Evolutionary conservation across 768 basidiomycete species (phyloP).

Genomic region (Naematelia aurantialba): DNA sequence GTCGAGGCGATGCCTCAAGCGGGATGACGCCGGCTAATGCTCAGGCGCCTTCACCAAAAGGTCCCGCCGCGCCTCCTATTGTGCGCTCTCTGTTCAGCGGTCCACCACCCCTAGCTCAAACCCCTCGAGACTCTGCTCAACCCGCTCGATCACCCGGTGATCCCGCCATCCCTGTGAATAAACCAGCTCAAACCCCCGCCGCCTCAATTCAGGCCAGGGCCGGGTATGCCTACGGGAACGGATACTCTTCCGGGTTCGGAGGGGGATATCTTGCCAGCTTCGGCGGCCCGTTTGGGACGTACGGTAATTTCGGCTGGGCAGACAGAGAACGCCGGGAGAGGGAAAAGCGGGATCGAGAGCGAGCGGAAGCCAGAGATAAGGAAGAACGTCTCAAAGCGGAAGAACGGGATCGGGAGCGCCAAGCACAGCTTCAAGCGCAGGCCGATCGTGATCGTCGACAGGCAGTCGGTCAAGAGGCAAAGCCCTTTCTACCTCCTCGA

Average conservation of each 20-base stretch:
- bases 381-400: neutral
- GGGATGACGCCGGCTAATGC: neutral
- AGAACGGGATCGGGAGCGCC: conserved; percentile 1
- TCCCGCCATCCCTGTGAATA: conserved; percentile 70
- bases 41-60: neutral
- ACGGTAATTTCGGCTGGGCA: neutral
- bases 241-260: neutral
- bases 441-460: neutral
- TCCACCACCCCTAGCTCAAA: conserved; percentile 8
- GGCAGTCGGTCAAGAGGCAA: neutral
- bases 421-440: neutral
- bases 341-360: conserved; percentile 1
- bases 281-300: neutral
- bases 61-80: neutral
- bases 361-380: neutral
- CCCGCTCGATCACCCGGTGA: conserved; percentile 12
- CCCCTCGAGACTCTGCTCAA: neutral
- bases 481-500: conserved; percentile 5
- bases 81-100: neutral
- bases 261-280: neutral
- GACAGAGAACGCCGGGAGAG: neutral
- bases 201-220: neutral
- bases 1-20: neutral
- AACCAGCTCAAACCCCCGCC: conserved; percentile 56
- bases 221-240: neutral